Evolutionary conservation across 2,329 filamentous ascomycete species (phyloP).

Genomic region (Fusarium pseudonygamai): DNA sequence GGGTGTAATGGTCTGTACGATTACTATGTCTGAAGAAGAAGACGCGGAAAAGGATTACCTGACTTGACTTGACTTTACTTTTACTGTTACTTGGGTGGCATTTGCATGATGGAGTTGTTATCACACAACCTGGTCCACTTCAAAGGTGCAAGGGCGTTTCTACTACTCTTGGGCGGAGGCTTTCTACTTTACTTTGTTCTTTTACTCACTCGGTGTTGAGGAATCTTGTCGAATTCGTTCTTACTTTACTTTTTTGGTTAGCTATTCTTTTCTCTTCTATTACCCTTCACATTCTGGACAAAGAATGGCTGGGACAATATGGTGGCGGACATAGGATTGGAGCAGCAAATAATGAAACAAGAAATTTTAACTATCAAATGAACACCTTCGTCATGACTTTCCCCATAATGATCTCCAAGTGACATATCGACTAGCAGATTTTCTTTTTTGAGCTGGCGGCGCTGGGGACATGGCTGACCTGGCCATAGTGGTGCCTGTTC

Average conservation of each 20-base stretch:
- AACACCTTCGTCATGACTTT: not conserved
- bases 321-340: conserved; percentile 14
- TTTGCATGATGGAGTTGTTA: conserved; percentile 31
- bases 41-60: conserved; percentile 2
- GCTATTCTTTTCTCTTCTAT: not conserved
- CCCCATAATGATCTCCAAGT: not conserved
- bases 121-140: conserved; percentile 13
- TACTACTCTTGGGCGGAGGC: not conserved
- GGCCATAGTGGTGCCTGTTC: not conserved
- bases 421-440: not conserved
- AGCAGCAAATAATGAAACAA: conserved; percentile 14
- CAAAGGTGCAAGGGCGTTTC: conserved; percentile 20
- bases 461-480: not conserved
- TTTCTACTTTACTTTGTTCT: not conserved
- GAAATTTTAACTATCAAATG: not conserved
- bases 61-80: not conserved
- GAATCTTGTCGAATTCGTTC: not conserved
- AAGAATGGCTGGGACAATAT: not conserved
- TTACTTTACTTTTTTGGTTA: not conserved
- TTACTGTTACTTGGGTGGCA: not conserved
- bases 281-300: conserved; percentile 5
- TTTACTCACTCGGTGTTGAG: conserved; percentile 4
- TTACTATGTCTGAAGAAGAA: conserved; percentile 7
- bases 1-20: conserved; percentile 36
- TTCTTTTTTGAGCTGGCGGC: not conserved